Base-by-base conservation (phyloP, 192 early-diverging fungal genomes). In the Coemansia sp. region DNA sequence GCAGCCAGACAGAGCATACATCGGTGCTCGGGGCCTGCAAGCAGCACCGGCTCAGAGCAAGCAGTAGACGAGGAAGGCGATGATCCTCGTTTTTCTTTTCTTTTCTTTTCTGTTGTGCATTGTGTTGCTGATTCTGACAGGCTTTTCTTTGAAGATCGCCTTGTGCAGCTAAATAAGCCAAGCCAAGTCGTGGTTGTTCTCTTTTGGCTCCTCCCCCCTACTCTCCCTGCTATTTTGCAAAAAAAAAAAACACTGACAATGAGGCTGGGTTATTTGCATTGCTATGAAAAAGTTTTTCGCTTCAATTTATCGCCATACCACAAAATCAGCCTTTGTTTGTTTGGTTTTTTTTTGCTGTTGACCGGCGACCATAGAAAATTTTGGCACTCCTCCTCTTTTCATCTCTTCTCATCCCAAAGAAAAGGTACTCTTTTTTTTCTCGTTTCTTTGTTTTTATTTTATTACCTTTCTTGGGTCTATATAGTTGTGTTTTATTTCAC, bases 391-490 rank as follows among this genome's bases (percentile, higher is more conserved):
- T 41, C 39, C 11, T 12, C 5, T 11, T 41, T 41, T 11, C 39
- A 41, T 0, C 39, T 41, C 14, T 61, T 38, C 11, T 38, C 17
- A 3, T n/a, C 58, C 58, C 28, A 35, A 57, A 57, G 9, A 20
- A 61, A 18, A 41, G 37, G 18, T 3, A 7, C 11, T 37, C 3
- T 43, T 6, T 5, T 5, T 43, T 11, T 8, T 34, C 41, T 1
- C 4, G 3, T 38, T 15, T 20, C 5, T 12, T 38, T 32, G 22
- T 15, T 28, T 48, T 41, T 48, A 48, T 33, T 51, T 65, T 39
- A 22, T 39, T 48, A 32, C 55, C 52, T 48, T 55, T 56, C 38
- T 9, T 57, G 43, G 41, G 22, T 41, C 39, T 73, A n/a, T 11
- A 39, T 48, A 54, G 9, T 54, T 5, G 37, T 58, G 20, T 12